Evolutionary conservation across 768 basidiomycete species (phyloP), one percentile per base, ranked within the genome.

Genomic region (Lentinula raphanica): DNA sequence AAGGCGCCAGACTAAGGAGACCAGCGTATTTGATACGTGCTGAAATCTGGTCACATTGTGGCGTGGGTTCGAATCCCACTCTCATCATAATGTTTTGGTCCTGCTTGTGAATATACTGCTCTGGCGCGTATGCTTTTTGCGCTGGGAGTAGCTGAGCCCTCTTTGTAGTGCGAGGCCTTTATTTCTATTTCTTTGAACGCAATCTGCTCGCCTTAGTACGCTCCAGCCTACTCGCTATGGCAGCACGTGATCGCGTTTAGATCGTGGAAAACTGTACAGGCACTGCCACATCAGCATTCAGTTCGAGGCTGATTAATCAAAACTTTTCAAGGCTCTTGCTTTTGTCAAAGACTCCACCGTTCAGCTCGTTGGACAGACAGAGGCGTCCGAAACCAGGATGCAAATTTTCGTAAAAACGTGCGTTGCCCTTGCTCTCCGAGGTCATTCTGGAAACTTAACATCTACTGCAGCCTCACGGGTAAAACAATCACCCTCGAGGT

Each of bases 401-500:
- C 94, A 97, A 79, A 98, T 97, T 72, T 98, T 98, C 77, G 95
- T 98, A 59, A 98, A 94, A 79, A 94, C 93, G 92, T 92, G 66
- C 59, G 91, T 79, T 5, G 32, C 17, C 44, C 17, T 23, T 40
- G 29, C 58, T 36, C 60, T 63, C n/a, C n/a, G n/a, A n/a, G n/a
- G n/a, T n/a, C n/a, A n/a, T n/a, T n/a, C n/a, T n/a, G n/a, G n/a
- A n/a, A n/a, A n/a, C n/a, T n/a, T n/a, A n/a, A 62, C 54, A 54
- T 60, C 58, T 32, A 59, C n/a, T 8, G 13, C 67, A 94, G 91
- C 88, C 91, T 96, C 68, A 96, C 94, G 85, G 94, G 94, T 73
- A 97, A 97, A 82, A 98, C 95, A 67, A 94, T 95, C 82, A 95
- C 93, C 71, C 89, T 97, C 75, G 94, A 95, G 83, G 93, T 96